phyloP scores from a whole-genome alignment of 192 early-diverging fungal genomes.

The Backusella macrospora region DNA sequence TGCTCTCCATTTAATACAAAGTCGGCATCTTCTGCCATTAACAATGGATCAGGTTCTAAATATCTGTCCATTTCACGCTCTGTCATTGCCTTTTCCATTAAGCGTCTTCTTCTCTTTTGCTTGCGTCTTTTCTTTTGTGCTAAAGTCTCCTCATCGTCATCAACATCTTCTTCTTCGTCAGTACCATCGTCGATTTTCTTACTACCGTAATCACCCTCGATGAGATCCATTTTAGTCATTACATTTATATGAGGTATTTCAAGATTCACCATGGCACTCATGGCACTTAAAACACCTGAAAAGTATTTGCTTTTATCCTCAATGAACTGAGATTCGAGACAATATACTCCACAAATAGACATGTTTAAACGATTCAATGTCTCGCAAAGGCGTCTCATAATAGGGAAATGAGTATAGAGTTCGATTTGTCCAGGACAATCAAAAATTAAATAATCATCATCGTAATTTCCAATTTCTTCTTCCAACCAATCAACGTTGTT shows the following conservation, averaged over 20 bases:
- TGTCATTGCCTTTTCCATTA: slow-evolving; percentile 51
- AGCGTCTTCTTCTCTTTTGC: slow-evolving; percentile 19
- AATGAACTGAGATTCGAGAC: slow-evolving; percentile 92
- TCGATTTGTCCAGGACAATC: slow-evolving; percentile 99
- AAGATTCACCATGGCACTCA: slow-evolving; percentile 93
- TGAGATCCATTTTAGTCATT: slow-evolving; percentile 96
- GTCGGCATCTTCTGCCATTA: slow-evolving; percentile 74
- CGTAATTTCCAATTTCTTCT: slow-evolving; percentile 86
- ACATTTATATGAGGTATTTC: slow-evolving; percentile 99
- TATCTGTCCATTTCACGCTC: slow-evolving; percentile 75
- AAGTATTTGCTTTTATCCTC: slow-evolving; percentile 97
- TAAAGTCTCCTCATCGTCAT: neutral
- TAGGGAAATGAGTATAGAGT: slow-evolving; percentile 96
- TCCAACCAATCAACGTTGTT: slow-evolving; percentile 98
- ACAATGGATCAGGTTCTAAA: slow-evolving; percentile 87
- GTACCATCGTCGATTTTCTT: slow-evolving; percentile 35
- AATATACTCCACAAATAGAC: slow-evolving; percentile 90
- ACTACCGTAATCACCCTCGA: slow-evolving; percentile 50
- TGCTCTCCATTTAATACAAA: slow-evolving; percentile 54
- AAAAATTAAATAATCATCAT: slow-evolving; percentile 96
- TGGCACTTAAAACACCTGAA: slow-evolving; percentile 93
- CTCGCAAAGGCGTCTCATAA: slow-evolving; percentile 85
- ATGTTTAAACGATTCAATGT: slow-evolving; percentile 73
- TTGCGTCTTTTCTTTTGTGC: slow-evolving; percentile 25
- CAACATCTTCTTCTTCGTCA: slow-evolving; percentile 49